Evolutionary conservation across 805 yeast species (phyloP).

Genomic region (Lachancea waltii): DNA sequence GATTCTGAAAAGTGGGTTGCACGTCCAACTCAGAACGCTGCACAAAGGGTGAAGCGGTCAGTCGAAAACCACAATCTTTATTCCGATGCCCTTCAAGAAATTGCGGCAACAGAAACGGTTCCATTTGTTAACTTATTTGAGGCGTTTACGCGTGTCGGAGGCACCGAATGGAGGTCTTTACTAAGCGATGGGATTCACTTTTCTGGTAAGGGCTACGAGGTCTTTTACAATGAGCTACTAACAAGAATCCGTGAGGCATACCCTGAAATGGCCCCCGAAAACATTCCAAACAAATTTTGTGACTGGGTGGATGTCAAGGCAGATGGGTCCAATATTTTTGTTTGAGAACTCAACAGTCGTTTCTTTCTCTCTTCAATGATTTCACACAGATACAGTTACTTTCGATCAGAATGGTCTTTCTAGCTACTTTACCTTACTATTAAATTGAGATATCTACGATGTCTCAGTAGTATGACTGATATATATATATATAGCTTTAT

Average conservation of each 20-base stretch:
- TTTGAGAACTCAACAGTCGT: too few species aligned
- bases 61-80: constrained; percentile 43
- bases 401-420: too few species aligned
- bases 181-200: constrained; percentile 57
- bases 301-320: constrained; percentile 35
- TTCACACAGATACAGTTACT: too few species aligned
- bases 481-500: too few species aligned
- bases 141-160: constrained; percentile 34
- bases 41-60: constrained; percentile 40
- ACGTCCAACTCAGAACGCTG: constrained; percentile 28
- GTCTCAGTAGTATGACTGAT: too few species aligned
- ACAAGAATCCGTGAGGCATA: constrained; percentile 35
- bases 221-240: constrained; percentile 42
- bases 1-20: constrained; percentile 41
- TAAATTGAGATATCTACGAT: too few species aligned
- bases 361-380: too few species aligned
- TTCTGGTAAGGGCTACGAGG: constrained; percentile 45
- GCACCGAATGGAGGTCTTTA: constrained; percentile 37
- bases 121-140: constrained; percentile 55
- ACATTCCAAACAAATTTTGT: constrained; percentile 35
- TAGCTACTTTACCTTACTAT: too few species aligned
- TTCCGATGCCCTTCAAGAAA: constrained; percentile 40
- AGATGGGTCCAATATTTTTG: constrained; percentile 24
- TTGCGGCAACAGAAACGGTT: constrained; percentile 42
- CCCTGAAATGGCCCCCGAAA: constrained; percentile 44